Percentiles rank a stretch among this genome's conserved stretches.
Evolutionary conservation across 331 rosid genomes (phyloP).

Genomic region (Stylosanthes scabra): DNA sequence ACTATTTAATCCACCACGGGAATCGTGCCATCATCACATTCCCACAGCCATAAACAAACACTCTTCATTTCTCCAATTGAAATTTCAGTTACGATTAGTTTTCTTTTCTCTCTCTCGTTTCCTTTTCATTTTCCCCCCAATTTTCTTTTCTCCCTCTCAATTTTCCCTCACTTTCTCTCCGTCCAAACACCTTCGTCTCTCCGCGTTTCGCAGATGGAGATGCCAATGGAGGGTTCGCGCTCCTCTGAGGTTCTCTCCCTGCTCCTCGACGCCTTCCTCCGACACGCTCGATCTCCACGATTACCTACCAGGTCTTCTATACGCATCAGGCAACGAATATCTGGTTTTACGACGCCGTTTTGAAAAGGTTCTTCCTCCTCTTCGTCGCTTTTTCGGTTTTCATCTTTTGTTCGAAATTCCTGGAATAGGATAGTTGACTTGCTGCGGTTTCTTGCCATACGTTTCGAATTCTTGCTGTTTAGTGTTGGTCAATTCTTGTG

Average conservation of each 20-base stretch:
- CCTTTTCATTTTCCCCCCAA: neutral
- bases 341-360: slow-evolving; percentile 34
- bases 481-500: slow-evolving; percentile 14
- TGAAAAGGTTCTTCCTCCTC: slow-evolving; percentile 37
- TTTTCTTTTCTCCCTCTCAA: slow-evolving; percentile 10
- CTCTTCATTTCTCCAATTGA: neutral
- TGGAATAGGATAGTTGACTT: slow-evolving; percentile 29
- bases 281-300: slow-evolving; percentile 65
- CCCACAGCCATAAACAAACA: neutral
- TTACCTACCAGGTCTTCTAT: slow-evolving; percentile 57
- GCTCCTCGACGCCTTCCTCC: slow-evolving; percentile 50
- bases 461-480: slow-evolving; percentile 38
- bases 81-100: slow-evolving; percentile 42
- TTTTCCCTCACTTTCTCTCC: slow-evolving; percentile 39
- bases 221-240: slow-evolving; percentile 67
- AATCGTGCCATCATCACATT: neutral
- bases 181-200: slow-evolving; percentile 23
- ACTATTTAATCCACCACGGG: neutral
- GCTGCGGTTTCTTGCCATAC: slow-evolving; percentile 27
- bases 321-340: slow-evolving; percentile 66
- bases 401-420: slow-evolving; percentile 31
- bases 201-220: slow-evolving; percentile 59
- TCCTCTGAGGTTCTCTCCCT: slow-evolving; percentile 56
- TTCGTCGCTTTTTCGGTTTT: slow-evolving; percentile 26
- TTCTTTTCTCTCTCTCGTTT: neutral